Evolutionary conservation across 192 early-diverging fungal species (phyloP).

Genomic region (Dissophora globulifera): DNA sequence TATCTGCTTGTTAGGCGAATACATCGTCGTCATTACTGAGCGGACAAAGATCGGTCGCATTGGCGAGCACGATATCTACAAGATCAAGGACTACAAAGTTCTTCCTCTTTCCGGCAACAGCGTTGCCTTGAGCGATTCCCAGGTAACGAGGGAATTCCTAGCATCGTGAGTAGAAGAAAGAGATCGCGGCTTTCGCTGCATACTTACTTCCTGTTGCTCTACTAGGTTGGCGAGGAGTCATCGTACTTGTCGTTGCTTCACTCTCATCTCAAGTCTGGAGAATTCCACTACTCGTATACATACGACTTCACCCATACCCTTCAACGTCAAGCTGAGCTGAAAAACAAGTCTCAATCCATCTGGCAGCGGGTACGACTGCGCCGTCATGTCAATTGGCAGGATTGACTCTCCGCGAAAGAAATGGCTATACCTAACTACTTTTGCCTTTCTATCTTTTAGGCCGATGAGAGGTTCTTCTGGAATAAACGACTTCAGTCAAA

Average conservation of each 20-base stretch:
- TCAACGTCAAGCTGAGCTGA: constrained; percentile 74
- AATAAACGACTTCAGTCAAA: constrained; percentile 78
- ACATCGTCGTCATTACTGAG: constrained; percentile 80
- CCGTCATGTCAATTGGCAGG: too few species aligned
- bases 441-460: constrained; percentile 50
- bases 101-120: constrained; percentile 60
- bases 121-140: constrained; percentile 40
- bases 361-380: constrained; percentile 70
- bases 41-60: constrained; percentile 70
- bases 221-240: constrained; percentile 60
- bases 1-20: constrained; percentile 67
- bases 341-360: constrained; percentile 40
- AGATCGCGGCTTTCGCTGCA: too few species aligned
- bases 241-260: constrained; percentile 61
- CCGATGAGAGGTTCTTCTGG: constrained; percentile 97
- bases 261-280: constrained; percentile 56
- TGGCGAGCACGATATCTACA: constrained; percentile 70
- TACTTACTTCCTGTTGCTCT: too few species aligned
- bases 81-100: constrained; percentile 66
- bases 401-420: too few species aligned
- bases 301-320: constrained; percentile 88
- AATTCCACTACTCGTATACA: constrained; percentile 85
- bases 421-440: too few species aligned
- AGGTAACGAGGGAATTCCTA: constrained; percentile 52
- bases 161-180: not conserved